Evolutionary conservation across 192 early-diverging fungal genomes (phyloP).

Genomic region (Oehlia diaphana): DNA sequence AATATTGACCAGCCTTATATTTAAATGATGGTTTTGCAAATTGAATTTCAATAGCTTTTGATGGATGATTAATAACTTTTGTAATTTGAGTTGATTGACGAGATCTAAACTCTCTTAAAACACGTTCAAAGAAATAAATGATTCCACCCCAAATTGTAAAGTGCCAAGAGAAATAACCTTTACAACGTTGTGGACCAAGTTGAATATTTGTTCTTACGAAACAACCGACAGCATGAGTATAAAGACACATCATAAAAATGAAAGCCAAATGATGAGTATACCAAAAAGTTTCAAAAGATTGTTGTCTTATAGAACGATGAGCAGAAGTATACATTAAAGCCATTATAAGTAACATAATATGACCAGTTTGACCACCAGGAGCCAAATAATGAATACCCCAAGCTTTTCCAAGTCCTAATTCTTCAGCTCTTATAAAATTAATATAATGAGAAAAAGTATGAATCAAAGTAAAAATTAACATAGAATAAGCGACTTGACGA

Average conservation of each 20-base stretch:
- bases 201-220: conserved; percentile 44
- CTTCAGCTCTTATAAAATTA: conserved; percentile 50
- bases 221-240: conserved; percentile 65
- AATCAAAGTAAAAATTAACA: conserved; percentile 59
- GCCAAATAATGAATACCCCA: conserved; percentile 36
- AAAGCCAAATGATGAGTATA: conserved; percentile 76
- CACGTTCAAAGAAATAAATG: conserved; percentile 65
- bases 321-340: conserved; percentile 67
- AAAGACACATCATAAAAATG: conserved; percentile 59
- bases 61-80: conserved; percentile 75
- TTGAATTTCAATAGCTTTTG: conserved; percentile 68
- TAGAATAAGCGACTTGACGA: conserved; percentile 66
- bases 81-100: conserved; percentile 55
- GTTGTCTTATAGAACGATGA: conserved; percentile 55
- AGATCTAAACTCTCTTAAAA: conserved; percentile 56
- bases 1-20: conserved; percentile 68
- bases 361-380: conserved; percentile 65
- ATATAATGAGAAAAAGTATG: conserved; percentile 61
- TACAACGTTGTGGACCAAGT: conserved; percentile 22
- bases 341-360: conserved; percentile 63
- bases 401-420: background rate
- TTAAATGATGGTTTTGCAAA: conserved; percentile 52
- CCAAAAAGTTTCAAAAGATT: conserved; percentile 76
- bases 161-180: conserved; percentile 47
- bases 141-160: conserved; percentile 48